phyloP scores from a whole-genome alignment of 1,284 basidiomycete genomes.

The Xerocomus nothofagi region DNA sequence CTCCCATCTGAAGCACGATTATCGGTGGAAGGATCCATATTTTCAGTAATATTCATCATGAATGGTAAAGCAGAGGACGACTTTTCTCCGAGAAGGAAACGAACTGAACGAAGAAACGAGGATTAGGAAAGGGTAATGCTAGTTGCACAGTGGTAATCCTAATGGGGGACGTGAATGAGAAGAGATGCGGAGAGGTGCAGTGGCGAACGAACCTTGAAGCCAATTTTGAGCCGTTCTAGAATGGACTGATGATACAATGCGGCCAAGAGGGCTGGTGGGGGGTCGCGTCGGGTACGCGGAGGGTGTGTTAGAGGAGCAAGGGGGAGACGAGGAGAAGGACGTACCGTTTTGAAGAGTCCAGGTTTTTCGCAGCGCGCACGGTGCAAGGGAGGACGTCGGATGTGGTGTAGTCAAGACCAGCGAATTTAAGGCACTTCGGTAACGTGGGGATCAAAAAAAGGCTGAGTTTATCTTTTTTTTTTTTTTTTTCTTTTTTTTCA shows the following conservation, averaged over 20 bases:
- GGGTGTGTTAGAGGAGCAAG: slow-evolving; percentile 16
- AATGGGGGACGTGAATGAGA: slow-evolving; percentile 12
- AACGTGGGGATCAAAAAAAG: slow-evolving; percentile 52
- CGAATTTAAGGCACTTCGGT: slow-evolving; percentile 42
- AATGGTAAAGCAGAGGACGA: slow-evolving; percentile 44
- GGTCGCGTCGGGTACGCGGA: slow-evolving; percentile 6
- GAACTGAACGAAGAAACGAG: slow-evolving; percentile 50
- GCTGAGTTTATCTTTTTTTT: slow-evolving; percentile 58
- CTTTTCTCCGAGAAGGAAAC: slow-evolving; percentile 57
- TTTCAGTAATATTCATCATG: slow-evolving; percentile 68
- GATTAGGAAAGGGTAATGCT: slow-evolving; percentile 58
- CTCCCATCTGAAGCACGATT: slow-evolving; percentile 65
- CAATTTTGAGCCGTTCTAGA: slow-evolving; percentile 75
- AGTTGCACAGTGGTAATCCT: slow-evolving; percentile 71
- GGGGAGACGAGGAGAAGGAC: slow-evolving; percentile 1
- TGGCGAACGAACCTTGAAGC: slow-evolving; percentile 57
- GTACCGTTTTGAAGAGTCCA: slow-evolving; percentile 46
- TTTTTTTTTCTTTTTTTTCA: slow-evolving; percentile 46
- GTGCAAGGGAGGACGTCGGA: slow-evolving; percentile 43
- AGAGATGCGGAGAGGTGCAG: background rate
- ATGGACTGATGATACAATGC: slow-evolving; percentile 76
- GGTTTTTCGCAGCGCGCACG: slow-evolving; percentile 36
- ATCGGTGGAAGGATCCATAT: slow-evolving; percentile 71
- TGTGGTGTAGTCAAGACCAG: slow-evolving; percentile 31
- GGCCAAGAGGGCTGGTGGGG: slow-evolving; percentile 42